Evolutionary conservation across 345 rosid genomes (phyloP).

Genomic region (Capsella bursapastoris): DNA sequence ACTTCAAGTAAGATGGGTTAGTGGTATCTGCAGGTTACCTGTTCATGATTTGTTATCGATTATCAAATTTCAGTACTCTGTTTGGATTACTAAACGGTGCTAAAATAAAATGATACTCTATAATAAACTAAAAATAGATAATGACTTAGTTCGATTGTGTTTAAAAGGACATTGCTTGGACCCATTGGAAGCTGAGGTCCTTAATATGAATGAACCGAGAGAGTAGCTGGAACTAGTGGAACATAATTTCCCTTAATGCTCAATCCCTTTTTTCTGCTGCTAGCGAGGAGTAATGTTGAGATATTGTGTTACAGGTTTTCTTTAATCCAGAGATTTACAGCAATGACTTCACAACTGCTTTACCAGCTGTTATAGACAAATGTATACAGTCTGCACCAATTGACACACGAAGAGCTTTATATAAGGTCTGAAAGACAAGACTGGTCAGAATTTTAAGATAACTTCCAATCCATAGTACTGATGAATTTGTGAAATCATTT

Average conservation of each 20-base stretch:
- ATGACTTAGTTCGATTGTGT: neutral
- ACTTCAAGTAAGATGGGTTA: neutral
- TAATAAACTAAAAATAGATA: neutral
- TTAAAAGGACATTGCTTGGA: neutral
- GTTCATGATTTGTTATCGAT: neutral
- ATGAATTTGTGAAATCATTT: slow-evolving; percentile 36
- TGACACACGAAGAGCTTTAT: slow-evolving; percentile 96
- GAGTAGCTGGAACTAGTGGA: neutral
- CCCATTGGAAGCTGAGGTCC: neutral
- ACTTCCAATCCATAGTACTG: slow-evolving; percentile 5
- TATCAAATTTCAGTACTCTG: neutral
- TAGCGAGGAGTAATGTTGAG: slow-evolving; percentile 22
- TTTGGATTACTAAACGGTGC: slow-evolving; percentile 9
- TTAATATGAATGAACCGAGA: slow-evolving; percentile 5
- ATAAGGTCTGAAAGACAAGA: slow-evolving; percentile 62
- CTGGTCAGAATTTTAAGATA: slow-evolving; percentile 7
- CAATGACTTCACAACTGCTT: slow-evolving; percentile 72
- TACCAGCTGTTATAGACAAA: slow-evolving; percentile 89
- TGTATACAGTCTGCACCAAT: slow-evolving; percentile 98
- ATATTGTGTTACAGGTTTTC: slow-evolving; percentile 66
- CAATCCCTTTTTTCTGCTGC: slow-evolving; percentile 10
- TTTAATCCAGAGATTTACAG: slow-evolving; percentile 93
- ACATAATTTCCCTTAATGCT: slow-evolving; percentile 13
- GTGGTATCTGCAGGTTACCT: slow-evolving; percentile 2
- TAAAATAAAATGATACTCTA: neutral